Percentiles rank a stretch among this genome's conserved stretches.
Evolutionary conservation across 1,139 yeast genomes (phyloP).

Genomic region (Dujonia santamariae): DNA sequence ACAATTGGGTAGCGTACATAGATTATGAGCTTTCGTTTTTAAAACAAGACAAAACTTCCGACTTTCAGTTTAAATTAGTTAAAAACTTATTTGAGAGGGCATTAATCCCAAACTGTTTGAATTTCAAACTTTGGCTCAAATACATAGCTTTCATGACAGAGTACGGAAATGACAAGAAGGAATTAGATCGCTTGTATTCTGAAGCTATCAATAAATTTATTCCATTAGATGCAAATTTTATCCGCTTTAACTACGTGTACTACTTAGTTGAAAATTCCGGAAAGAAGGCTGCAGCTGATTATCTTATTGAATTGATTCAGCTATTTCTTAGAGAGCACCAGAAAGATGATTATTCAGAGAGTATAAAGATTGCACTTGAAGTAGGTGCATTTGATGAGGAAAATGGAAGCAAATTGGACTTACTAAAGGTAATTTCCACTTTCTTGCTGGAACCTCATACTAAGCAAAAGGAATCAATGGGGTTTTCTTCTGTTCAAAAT

Average conservation of each 20-base stretch:
- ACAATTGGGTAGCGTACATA: constrained; percentile 53
- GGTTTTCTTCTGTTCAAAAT: background rate
- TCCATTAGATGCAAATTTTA: constrained; percentile 35
- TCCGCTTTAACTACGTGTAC: constrained; percentile 42
- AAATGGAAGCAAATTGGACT: too few relatives aligned
- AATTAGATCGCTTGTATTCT: constrained; percentile 31
- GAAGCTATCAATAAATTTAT: constrained; percentile 44
- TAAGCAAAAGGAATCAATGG: constrained; percentile 9
- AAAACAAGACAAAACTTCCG: background rate
- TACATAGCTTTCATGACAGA: constrained; percentile 44
- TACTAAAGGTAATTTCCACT: too few relatives aligned
- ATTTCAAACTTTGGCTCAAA: constrained; percentile 54
- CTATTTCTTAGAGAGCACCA: constrained; percentile 22
- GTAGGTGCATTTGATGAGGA: too few relatives aligned
- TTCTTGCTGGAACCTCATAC: too few relatives aligned
- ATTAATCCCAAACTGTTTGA: constrained; percentile 54
- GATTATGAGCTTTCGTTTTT: constrained; percentile 33
- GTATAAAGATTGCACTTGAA: constrained; percentile 17
- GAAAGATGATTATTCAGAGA: constrained; percentile 23
- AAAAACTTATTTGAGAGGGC: constrained; percentile 56
- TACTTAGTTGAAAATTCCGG: constrained; percentile 24
- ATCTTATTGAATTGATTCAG: constrained; percentile 22
- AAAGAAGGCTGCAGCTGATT: constrained; percentile 24
- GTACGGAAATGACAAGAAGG: constrained; percentile 8
- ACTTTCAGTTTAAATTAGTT: constrained; percentile 12